phyloP scores from a whole-genome alignment of 305 asterid genomes.

The Fraxinus nigra region DNA sequence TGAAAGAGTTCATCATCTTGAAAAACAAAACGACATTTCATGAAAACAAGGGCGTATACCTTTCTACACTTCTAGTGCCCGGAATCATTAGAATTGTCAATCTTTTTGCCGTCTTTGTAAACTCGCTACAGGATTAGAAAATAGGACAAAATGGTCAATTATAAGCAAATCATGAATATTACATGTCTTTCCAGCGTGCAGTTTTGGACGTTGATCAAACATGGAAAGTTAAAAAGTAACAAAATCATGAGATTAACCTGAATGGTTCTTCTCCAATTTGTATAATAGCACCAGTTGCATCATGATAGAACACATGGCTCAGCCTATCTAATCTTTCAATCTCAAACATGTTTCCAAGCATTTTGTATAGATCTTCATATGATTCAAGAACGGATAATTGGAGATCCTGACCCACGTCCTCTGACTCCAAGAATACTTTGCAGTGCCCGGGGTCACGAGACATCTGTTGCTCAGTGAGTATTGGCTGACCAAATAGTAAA shows the following conservation, averaged over 20 bases:
- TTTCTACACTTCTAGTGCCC: slow-evolving; percentile 21
- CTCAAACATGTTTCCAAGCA: slow-evolving; percentile 66
- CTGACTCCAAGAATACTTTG: slow-evolving; percentile 77
- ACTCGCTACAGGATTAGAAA: slow-evolving; percentile 34
- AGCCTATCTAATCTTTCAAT: slow-evolving; percentile 54
- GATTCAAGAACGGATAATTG: slow-evolving; percentile 76
- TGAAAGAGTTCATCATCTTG: not conserved
- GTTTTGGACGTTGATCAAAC: not conserved
- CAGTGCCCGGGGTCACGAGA: slow-evolving; percentile 49
- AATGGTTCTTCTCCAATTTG: slow-evolving; percentile 77
- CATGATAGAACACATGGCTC: slow-evolving; percentile 54
- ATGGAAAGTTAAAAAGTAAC: not conserved
- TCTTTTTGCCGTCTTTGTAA: slow-evolving; percentile 30
- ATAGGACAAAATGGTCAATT: not conserved
- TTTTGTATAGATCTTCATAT: slow-evolving; percentile 62
- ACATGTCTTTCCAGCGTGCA: not conserved
- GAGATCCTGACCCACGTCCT: slow-evolving; percentile 67
- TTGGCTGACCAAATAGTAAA: slow-evolving; percentile 85
- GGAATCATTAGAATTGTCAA: slow-evolving; percentile 32
- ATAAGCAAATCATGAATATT: not conserved
- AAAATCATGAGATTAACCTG: slow-evolving; percentile 40
- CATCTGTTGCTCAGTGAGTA: slow-evolving; percentile 85
- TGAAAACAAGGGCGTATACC: slow-evolving; percentile 16
- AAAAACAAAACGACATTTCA: not conserved
- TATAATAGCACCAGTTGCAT: slow-evolving; percentile 62